phyloP scores from a whole-genome alignment of 257 asterid genomes.

The Solanum rostratum region DNA sequence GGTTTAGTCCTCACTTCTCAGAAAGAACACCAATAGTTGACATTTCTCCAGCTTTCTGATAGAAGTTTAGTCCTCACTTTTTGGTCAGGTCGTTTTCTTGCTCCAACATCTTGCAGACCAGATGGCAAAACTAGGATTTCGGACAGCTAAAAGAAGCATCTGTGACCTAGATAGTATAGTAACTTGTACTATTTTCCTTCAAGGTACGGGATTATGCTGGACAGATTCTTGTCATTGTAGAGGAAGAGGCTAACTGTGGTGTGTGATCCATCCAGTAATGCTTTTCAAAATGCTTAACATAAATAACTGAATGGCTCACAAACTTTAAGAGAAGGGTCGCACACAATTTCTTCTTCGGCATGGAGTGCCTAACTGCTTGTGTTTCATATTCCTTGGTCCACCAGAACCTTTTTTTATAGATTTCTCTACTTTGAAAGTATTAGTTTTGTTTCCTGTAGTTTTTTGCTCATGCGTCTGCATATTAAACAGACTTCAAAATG shows the following conservation, averaged over 20 bases:
- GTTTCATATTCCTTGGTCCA: not conserved
- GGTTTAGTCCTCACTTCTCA: not conserved
- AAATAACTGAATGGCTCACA: not conserved
- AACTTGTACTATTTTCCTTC: not conserved
- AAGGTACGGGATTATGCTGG: not conserved
- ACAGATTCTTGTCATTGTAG: not conserved
- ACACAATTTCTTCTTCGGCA: not conserved
- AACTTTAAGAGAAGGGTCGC: not conserved
- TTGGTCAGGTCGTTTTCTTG: not conserved
- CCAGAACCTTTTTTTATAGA: not conserved
- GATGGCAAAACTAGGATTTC: not conserved
- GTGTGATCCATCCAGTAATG: not conserved
- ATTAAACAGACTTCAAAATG: not conserved
- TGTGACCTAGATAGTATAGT: not conserved
- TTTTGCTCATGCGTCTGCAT: not conserved
- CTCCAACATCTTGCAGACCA: not conserved
- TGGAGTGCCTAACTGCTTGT: not conserved
- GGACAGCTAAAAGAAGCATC: not conserved
- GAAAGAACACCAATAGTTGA: not conserved
- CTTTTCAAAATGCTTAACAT: not conserved
- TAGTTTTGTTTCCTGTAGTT: not conserved
- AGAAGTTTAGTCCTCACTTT: too few relatives aligned
- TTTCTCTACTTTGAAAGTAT: not conserved
- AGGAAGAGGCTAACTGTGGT: not conserved
- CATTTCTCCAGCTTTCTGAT: not conserved